Evolutionary conservation across 1,139 yeast genomes (phyloP), one percentile per base, ranked within the genome.

Genomic region (Pichia sp.): DNA sequence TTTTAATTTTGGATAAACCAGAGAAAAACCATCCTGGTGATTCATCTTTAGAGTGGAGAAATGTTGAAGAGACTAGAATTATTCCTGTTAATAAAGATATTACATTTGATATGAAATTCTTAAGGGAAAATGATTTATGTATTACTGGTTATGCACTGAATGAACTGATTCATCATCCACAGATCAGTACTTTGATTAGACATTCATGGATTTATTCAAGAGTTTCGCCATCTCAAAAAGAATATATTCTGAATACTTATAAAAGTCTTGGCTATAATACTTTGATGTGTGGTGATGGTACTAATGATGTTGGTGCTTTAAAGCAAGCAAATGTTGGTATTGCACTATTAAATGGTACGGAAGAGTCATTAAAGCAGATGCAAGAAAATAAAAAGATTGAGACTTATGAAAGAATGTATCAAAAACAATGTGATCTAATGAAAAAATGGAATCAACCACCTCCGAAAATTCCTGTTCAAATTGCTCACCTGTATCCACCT

Each of bases 231-330:
- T 63, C 83, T 31, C 98, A 92, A 70, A 94, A 92, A 69, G 98
- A 92, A 68, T 87, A 83, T 55, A 81, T 92, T 57, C 73, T 94
- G 60, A 84, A 82, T 52, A 77, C 87, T 37, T 76, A 87, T 63
- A 92, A 92, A 65, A 83, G 80, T 49, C 78, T 89, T 62, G 97
- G 97, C 30, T 92, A 90, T 67, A 84, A 78, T 60, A 92, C 98
- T 30, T 76, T 94, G 58, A 92, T 92, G 99, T 92, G 98, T 69
- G 99, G 99, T 73, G 99, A 92, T 68, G 99, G 99, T 68, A 92
- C 99, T 30, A 92, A 92, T 64, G 99, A 92, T 72, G 98, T 92
- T 46, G 99, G 99, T 66, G 99, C 99, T 45, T 78, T 92, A 68
- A 94, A 92, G 66, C 97, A 92, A 70, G 97, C 99, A 8, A 96